These are phyloP conservation scores for Rhizopus delemar DNA, from an alignment of 371 early-diverging fungal genomes.

Conservation along the genomic window DNA sequence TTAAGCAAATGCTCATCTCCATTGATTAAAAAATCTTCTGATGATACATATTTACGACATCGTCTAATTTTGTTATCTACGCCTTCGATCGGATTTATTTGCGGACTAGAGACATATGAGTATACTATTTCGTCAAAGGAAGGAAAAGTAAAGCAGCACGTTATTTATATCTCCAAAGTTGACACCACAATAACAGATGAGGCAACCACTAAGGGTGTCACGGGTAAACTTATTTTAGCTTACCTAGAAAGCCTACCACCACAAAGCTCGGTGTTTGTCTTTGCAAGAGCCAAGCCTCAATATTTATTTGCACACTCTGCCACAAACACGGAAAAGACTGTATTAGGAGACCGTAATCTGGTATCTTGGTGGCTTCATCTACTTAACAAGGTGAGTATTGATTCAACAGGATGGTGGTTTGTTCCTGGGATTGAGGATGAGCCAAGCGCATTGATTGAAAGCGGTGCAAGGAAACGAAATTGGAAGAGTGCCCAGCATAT, in stretches of 20 bases:
- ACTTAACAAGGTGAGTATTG: slow-evolving; percentile 11
- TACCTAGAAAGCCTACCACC: slow-evolving; percentile 49
- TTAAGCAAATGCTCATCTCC: neutral
- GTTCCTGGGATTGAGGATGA: slow-evolving; percentile 65
- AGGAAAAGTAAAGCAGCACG: neutral
- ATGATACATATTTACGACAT: slow-evolving; percentile 20
- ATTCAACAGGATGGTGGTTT: slow-evolving; percentile 51
- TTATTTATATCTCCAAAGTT: slow-evolving; percentile 64
- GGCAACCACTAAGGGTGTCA: slow-evolving; percentile 19
- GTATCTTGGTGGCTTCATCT: slow-evolving; percentile 78
- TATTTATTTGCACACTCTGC: slow-evolving; percentile 80
- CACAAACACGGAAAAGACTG: slow-evolving; percentile 58
- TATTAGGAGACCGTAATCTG: slow-evolving; percentile 64
- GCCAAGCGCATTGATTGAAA: slow-evolving; percentile 34
- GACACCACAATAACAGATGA: slow-evolving; percentile 57
- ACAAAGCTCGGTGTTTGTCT: slow-evolving; percentile 55
- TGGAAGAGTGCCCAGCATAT: slow-evolving; percentile 11
- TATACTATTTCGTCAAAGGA: slow-evolving; percentile 20
- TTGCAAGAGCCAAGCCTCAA: slow-evolving; percentile 86
- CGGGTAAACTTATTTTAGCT: slow-evolving; percentile 44
- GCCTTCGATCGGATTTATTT: slow-evolving; percentile 21
- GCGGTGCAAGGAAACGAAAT: slow-evolving; percentile 28
- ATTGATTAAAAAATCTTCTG: slow-evolving; percentile 11
- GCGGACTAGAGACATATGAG: slow-evolving; percentile 42
- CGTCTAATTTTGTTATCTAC: slow-evolving; percentile 20